phyloP scores from a whole-genome alignment of 23 red algal genomes.

The Gracilaria gracilis region DNA sequence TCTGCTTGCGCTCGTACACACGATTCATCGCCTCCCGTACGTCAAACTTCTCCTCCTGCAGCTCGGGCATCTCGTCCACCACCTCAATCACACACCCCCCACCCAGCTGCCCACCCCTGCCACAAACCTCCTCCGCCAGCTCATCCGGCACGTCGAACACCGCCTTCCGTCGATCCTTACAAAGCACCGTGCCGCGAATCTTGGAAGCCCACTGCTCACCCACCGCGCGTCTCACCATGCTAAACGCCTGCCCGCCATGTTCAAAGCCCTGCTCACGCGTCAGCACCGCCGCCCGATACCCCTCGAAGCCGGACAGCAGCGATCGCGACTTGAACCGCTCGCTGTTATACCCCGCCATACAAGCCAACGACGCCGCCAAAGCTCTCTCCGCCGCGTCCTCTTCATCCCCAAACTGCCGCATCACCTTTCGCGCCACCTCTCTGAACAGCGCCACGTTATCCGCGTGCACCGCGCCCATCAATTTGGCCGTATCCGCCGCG shows the following conservation, averaged over 20 bases:
- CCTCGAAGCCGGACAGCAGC: slow-evolving; percentile 73
- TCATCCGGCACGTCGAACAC: slow-evolving; percentile 70
- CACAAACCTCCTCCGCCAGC: slow-evolving; percentile 23
- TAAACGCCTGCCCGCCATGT: slow-evolving; percentile 9
- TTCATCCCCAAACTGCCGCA: slow-evolving; percentile 26
- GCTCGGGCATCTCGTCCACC: slow-evolving; percentile 41
- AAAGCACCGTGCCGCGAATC: slow-evolving; percentile 15
- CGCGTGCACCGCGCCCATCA: slow-evolving; percentile 41
- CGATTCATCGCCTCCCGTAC: slow-evolving; percentile 39
- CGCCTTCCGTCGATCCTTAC: slow-evolving; percentile 43
- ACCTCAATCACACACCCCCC: slow-evolving; percentile 22
- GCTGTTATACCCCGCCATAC: slow-evolving; percentile 66
- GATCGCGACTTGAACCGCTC: slow-evolving; percentile 45
- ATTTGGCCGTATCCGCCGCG: slow-evolving; percentile 48
- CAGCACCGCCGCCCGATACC: slow-evolving; percentile 49
- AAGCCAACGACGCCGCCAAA: slow-evolving; percentile 71
- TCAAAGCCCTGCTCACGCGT: neutral
- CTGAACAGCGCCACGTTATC: slow-evolving; percentile 66
- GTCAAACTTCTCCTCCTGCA: slow-evolving; percentile 67
- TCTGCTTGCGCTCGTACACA: slow-evolving; percentile 29
- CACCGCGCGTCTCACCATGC: slow-evolving; percentile 25
- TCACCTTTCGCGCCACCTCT: slow-evolving; percentile 56
- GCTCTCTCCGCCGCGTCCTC: slow-evolving; percentile 53
- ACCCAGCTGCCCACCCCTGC: neutral
- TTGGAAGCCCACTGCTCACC: slow-evolving; percentile 1